Evolutionary conservation across 192 early-diverging fungal species (phyloP).

Genomic region (Coemansia sp.): DNA sequence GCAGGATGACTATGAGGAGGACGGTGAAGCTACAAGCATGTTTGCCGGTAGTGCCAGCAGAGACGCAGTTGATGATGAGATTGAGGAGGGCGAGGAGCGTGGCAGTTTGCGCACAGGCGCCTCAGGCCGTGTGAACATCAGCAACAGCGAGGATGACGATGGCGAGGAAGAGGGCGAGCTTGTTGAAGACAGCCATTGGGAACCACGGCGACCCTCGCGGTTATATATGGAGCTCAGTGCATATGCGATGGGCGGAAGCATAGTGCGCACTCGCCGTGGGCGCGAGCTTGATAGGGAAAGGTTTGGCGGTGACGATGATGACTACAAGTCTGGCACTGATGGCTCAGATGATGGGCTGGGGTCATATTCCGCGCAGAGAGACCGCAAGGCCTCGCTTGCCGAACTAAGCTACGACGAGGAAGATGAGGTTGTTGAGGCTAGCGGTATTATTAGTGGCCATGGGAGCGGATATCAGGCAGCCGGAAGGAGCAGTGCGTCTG

Average conservation of each 20-base stretch:
- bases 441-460: slow-evolving; percentile 30
- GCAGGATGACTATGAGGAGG: slow-evolving; percentile 5
- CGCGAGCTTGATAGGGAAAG: slow-evolving; percentile 17
- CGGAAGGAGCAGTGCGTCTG: neutral
- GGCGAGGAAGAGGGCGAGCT: slow-evolving; percentile 50
- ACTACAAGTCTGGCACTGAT: slow-evolving; percentile 14
- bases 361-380: neutral
- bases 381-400: slow-evolving; percentile 8
- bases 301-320: slow-evolving; percentile 10
- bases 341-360: neutral
- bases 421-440: slow-evolving; percentile 46
- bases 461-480: neutral
- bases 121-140: neutral
- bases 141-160: slow-evolving; percentile 9
- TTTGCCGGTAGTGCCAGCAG: neutral
- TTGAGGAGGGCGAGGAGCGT: slow-evolving; percentile 14
- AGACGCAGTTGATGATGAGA: neutral
- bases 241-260: slow-evolving; percentile 48
- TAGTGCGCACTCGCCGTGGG: slow-evolving; percentile 37
- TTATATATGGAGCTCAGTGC: slow-evolving; percentile 30
- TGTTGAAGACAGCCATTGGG: slow-evolving; percentile 38
- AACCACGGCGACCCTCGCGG: slow-evolving; percentile 25
- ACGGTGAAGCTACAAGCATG: neutral
- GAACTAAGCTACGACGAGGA: slow-evolving; percentile 14
- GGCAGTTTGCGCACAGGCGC: neutral